Evolutionary conservation across 345 rosid genomes (phyloP).

Genomic region (Salix viminalis): DNA sequence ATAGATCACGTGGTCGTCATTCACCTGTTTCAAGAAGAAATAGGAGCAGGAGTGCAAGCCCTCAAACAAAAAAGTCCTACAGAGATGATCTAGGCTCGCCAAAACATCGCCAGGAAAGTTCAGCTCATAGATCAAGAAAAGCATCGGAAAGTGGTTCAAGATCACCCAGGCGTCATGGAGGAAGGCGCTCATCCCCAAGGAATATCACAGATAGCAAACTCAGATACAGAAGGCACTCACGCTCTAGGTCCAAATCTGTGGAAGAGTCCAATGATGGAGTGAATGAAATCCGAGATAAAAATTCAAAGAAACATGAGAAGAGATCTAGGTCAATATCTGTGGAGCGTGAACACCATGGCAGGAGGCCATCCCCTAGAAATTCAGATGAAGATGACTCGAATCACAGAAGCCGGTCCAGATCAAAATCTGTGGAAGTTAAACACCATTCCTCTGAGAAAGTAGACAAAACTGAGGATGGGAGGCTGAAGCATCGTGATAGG

Average conservation of each 20-base stretch:
- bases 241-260: conserved; percentile 56
- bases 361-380: conserved; percentile 34
- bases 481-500: conserved; percentile 39
- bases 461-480: conserved; percentile 39
- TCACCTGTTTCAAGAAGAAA: conserved; percentile 66
- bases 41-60: conserved; percentile 68
- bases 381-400: conserved; percentile 43
- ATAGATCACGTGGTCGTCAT: conserved; percentile 52
- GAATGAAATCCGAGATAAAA: conserved; percentile 38
- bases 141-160: conserved; percentile 49
- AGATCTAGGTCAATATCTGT: conserved; percentile 54
- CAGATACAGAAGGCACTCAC: conserved; percentile 44
- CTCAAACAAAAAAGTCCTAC: conserved; percentile 48
- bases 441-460: conserved; percentile 29
- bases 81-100: conserved; percentile 55
- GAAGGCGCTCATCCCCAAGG: conserved; percentile 48
- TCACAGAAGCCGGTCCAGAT: conserved; percentile 48
- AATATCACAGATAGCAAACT: conserved; percentile 42
- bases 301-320: conserved; percentile 32
- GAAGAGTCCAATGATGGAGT: conserved; percentile 41
- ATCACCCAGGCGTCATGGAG: conserved; percentile 58
- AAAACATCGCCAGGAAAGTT: conserved; percentile 45
- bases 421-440: conserved; percentile 43
- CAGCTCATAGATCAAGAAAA: conserved; percentile 44
- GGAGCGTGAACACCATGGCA: conserved; percentile 37